A percentile compares a stretch with the other conserved stretches of the same genome.
Evolutionary conservation across 1,284 basidiomycete species (phyloP).

Genomic region (Ceratobasidium sp.): DNA sequence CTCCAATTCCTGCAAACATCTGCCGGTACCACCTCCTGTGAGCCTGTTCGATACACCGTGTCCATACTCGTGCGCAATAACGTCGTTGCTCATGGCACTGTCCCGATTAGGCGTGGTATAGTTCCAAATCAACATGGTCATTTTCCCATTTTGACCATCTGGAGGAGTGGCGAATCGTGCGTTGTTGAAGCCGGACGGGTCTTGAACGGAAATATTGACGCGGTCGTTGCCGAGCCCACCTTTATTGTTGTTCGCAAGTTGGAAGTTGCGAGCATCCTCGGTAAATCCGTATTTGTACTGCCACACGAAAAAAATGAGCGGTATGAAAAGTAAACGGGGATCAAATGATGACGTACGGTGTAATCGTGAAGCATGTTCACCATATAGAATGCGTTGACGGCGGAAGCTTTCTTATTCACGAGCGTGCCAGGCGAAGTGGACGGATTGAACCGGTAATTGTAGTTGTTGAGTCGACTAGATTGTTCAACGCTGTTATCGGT

Average conservation of each 20-base stretch:
- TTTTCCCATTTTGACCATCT: constrained; percentile 28
- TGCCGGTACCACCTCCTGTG: constrained; percentile 33
- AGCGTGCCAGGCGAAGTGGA: too few relatives aligned
- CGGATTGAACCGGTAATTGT: constrained; percentile 12
- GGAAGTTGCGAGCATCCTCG: constrained; percentile 43
- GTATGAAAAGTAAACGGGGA: not conserved
- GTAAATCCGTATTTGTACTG: too few relatives aligned
- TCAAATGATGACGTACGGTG: constrained; percentile 50
- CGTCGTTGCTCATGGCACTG: constrained; percentile 35
- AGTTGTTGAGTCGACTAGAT: constrained; percentile 45
- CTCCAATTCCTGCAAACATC: constrained; percentile 34
- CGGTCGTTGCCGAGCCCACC: constrained; percentile 39
- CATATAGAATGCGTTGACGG: constrained; percentile 39
- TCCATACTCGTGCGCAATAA: constrained; percentile 36
- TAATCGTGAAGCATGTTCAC: constrained; percentile 44
- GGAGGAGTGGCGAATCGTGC: constrained; percentile 39
- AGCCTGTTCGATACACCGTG: constrained; percentile 33
- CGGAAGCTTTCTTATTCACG: not conserved
- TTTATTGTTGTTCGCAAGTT: constrained; percentile 40
- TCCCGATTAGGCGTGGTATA: constrained; percentile 38
- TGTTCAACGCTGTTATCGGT: constrained; percentile 42
- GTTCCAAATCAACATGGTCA: constrained; percentile 38
- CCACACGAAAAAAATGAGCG: not conserved
- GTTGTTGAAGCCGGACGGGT: constrained; percentile 38
- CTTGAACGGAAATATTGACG: constrained; percentile 39